Evolutionary conservation across 352 stramenopile species (phyloP).

Genomic region (Pythium aristosporum): DNA sequence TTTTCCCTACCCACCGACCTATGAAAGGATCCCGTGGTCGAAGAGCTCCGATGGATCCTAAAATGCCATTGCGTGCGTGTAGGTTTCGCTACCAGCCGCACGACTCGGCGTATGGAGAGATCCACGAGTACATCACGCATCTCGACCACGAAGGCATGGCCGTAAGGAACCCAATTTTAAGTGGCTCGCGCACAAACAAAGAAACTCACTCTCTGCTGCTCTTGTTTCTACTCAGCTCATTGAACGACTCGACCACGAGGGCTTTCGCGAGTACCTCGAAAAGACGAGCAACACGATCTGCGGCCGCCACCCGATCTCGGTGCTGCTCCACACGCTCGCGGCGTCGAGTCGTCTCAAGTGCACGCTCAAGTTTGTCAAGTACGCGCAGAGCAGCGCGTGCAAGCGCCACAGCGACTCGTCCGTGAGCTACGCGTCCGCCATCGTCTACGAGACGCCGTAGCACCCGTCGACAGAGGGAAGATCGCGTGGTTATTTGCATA

Average conservation of each 20-base stretch:
- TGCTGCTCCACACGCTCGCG: slow-evolving; percentile 65
- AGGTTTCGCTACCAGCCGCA: slow-evolving; percentile 91
- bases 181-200: too few species aligned
- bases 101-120: slow-evolving; percentile 83
- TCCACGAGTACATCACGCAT: slow-evolving; percentile 95
- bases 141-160: slow-evolving; percentile 91
- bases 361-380: slow-evolving; percentile 91
- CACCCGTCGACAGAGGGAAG: too few species aligned
- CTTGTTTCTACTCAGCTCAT: slow-evolving; percentile 62
- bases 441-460: slow-evolving; percentile 72
- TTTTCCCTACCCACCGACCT: too few species aligned
- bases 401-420: slow-evolving; percentile 87
- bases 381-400: slow-evolving; percentile 90
- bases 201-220: too few species aligned
- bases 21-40: too few species aligned
- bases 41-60: too few species aligned
- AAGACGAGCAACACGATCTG: slow-evolving; percentile 97
- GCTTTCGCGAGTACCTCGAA: slow-evolving; percentile 94
- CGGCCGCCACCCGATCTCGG: slow-evolving; percentile 93
- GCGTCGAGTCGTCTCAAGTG: slow-evolving; percentile 58
- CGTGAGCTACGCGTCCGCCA: slow-evolving; percentile 94
- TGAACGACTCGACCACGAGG: slow-evolving; percentile 85
- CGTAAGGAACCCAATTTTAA: slow-evolving; percentile 23
- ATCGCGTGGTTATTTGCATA: too few species aligned
- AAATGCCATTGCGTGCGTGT: too few species aligned